These are phyloP conservation scores for Crithidia brevicula DNA, from an alignment of 208 protist genomes.

Conservation along the genomic window DNA sequence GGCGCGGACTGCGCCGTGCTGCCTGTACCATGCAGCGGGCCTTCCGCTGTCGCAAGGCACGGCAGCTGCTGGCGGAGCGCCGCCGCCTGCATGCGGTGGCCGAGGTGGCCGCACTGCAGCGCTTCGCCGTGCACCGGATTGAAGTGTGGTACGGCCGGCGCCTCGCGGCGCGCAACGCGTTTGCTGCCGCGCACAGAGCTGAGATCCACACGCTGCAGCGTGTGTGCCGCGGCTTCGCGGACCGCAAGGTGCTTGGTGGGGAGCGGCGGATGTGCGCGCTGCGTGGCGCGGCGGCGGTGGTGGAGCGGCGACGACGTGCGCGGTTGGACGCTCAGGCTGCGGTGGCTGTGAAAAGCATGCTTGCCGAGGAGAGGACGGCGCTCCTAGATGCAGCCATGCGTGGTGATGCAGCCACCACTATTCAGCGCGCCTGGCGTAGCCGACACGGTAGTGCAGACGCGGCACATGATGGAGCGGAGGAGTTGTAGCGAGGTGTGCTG, in stretches of 20 bases:
- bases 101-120: constrained; percentile 6
- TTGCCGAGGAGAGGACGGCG: not conserved
- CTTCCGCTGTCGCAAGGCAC: constrained; percentile 36
- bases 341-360: not conserved
- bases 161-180: constrained; percentile 19
- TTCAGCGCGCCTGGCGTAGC: constrained; percentile 57
- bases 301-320: constrained; percentile 12
- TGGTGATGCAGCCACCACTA: constrained; percentile 55
- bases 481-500: no score
- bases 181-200: not conserved
- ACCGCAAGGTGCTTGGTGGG: not conserved
- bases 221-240: constrained; percentile 37
- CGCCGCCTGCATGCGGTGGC: constrained; percentile 7
- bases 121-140: constrained; percentile 33
- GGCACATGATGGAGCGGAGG: no score
- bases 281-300: constrained; percentile 1
- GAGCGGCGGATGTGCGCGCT: not conserved
- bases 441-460: not conserved
- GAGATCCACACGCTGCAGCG: constrained; percentile 51
- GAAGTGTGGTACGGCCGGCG: constrained; percentile 26
- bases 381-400: constrained; percentile 10
- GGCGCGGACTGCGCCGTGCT: constrained; percentile 16
- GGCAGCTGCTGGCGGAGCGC: constrained; percentile 20
- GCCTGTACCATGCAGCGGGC: constrained; percentile 42
- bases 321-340: constrained; percentile 19